These are phyloP conservation scores for Monosporozyma aquatica DNA, from an alignment of 805 yeast genomes.

Conservation along the genomic window DNA sequence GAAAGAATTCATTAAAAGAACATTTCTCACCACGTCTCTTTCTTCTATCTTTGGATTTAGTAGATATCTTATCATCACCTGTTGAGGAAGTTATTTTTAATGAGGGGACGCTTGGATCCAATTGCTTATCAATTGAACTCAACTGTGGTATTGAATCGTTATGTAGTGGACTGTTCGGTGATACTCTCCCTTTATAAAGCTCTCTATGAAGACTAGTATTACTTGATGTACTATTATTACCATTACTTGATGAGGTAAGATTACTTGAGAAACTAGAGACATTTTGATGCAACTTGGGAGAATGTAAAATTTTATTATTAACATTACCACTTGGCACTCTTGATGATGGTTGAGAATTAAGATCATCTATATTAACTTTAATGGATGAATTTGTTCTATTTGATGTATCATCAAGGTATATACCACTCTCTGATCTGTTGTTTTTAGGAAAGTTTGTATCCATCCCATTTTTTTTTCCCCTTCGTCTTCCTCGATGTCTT, in stretches of 20 bases:
- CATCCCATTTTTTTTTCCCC: neutral
- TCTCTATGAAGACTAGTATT: conserved; percentile 1
- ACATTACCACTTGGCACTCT: conserved; percentile 3
- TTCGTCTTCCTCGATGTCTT: neutral
- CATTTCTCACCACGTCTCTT: neutral
- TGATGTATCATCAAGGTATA: neutral
- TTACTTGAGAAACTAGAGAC: neutral
- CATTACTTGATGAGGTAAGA: conserved; percentile 1
- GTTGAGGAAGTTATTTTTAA: neutral
- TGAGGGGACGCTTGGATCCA: neutral
- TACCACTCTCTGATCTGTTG: too few relatives aligned
- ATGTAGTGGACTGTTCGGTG: neutral
- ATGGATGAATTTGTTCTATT: neutral
- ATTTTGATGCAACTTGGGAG: neutral
- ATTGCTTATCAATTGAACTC: neutral
- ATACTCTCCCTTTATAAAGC: neutral
- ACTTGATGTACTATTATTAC: too few relatives aligned
- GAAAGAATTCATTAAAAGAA: neutral
- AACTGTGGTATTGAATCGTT: neutral
- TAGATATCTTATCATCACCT: neutral
- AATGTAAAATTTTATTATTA: neutral
- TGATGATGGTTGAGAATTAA: conserved; percentile 1
- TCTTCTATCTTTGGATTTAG: too few relatives aligned
- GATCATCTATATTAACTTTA: neutral
- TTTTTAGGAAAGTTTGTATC: neutral